These are phyloP conservation scores for Pachyrhizus erosus DNA, from an alignment of 306 rosid species.

Conservation along the genomic window DNA sequence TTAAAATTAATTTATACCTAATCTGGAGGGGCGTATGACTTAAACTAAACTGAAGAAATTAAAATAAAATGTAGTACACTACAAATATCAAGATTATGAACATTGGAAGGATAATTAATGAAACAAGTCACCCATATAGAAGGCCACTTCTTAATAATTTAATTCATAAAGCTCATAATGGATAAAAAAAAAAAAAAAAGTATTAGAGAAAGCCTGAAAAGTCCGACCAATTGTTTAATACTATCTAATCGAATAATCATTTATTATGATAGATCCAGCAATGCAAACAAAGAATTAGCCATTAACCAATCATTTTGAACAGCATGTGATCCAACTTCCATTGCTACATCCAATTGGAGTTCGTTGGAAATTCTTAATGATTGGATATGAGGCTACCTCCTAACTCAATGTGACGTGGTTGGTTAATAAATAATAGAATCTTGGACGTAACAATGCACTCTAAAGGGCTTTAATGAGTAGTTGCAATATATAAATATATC, in stretches of 20 bases:
- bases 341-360: not conserved
- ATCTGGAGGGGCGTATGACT: too few relatives aligned
- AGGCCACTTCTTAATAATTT: not conserved
- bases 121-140: constrained; percentile 10
- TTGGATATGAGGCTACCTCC: not conserved
- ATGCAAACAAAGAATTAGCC: not conserved
- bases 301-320: not conserved
- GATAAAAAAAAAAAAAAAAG: constrained; percentile 47
- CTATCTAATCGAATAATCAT: not conserved
- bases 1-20: too few relatives aligned
- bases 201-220: constrained; percentile 10
- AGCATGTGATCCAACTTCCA: constrained; percentile 5
- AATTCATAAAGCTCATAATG: constrained; percentile 39
- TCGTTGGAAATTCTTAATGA: not conserved
- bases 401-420: not conserved
- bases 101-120: too few relatives aligned
- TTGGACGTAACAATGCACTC: not conserved
- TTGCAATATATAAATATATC: too few relatives aligned
- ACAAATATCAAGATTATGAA: too few relatives aligned
- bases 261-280: not conserved
- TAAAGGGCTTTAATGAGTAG: not conserved
- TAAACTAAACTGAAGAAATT: too few relatives aligned
- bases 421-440: constrained; percentile 29
- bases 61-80: too few relatives aligned
- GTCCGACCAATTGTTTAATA: not conserved